Evolutionary conservation across 1,139 yeast species (phyloP).

Genomic region (Suhomyces ambrosiae): DNA sequence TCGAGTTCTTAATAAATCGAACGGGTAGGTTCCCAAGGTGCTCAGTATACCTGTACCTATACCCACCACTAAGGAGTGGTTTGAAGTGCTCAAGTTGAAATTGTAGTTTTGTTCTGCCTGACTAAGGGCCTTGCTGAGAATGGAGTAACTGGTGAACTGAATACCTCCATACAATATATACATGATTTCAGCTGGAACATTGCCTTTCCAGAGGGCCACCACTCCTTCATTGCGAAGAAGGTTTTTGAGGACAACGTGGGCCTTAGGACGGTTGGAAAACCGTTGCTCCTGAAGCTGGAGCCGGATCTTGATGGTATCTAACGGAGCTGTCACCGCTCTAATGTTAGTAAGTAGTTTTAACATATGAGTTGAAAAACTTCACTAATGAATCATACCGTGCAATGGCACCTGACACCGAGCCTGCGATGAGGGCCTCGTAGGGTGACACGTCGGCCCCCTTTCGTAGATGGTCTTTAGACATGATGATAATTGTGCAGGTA

Average conservation of each 20-base stretch:
- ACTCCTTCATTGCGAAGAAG: slow-evolving; percentile 43
- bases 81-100: slow-evolving; percentile 34
- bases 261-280: slow-evolving; percentile 32
- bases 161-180: slow-evolving; percentile 82
- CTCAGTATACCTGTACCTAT: slow-evolving; percentile 75
- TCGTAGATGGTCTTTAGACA: slow-evolving; percentile 47
- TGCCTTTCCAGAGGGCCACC: slow-evolving; percentile 86
- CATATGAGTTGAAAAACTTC: too few relatives aligned
- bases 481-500: not conserved
- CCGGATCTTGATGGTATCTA: slow-evolving; percentile 86
- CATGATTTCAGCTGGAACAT: slow-evolving; percentile 86
- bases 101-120: slow-evolving; percentile 27
- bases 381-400: slow-evolving; percentile 43
- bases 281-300: slow-evolving; percentile 58
- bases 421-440: slow-evolving; percentile 57
- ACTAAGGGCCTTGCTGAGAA: slow-evolving; percentile 47
- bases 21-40: slow-evolving; percentile 78
- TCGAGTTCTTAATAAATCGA: slow-evolving; percentile 82
- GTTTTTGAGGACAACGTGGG: slow-evolving; percentile 30
- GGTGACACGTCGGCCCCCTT: slow-evolving; percentile 53
- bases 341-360: slow-evolving; percentile 12
- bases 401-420: slow-evolving; percentile 70
- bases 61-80: slow-evolving; percentile 67
- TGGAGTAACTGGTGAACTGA: slow-evolving; percentile 76
- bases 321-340: slow-evolving; percentile 78